Evolutionary conservation across 495 filamentous ascomycete genomes (phyloP).

Genomic region (Aspergillus ellipticus): DNA sequence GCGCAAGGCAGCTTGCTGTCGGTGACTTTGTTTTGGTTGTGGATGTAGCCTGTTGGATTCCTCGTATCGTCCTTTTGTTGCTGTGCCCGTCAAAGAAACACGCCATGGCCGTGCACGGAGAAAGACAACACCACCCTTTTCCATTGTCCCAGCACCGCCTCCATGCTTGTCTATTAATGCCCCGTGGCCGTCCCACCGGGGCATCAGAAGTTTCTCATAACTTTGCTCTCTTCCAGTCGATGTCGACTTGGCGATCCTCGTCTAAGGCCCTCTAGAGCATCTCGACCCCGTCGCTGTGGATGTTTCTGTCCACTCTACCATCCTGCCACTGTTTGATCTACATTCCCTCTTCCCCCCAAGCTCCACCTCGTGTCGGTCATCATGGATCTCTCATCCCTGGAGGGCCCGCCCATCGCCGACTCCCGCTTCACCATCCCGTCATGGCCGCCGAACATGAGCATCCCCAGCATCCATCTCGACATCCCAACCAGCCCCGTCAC

Average conservation of each 20-base stretch:
- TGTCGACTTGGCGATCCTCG: not conserved
- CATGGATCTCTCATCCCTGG: conserved; percentile 39
- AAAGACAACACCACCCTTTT: not conserved
- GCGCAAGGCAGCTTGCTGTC: not conserved
- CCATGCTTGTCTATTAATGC: not conserved
- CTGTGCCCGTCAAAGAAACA: not conserved
- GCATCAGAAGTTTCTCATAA: not conserved
- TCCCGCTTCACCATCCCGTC: conserved; percentile 7
- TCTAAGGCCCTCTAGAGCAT: not conserved
- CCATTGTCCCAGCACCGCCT: not conserved
- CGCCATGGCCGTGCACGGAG: not conserved
- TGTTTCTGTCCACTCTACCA: not conserved
- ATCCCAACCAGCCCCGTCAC: conserved; percentile 6
- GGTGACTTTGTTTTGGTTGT: not conserved
- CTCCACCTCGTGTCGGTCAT: not conserved
- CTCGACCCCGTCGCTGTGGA: not conserved
- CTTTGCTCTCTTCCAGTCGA: not conserved
- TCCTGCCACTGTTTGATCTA: not conserved
- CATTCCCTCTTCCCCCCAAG: not conserved
- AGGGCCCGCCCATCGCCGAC: conserved; percentile 33
- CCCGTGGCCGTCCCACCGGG: not conserved
- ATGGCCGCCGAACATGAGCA: not conserved
- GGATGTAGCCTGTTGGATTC: not conserved
- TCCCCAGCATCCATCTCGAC: conserved; percentile 13
- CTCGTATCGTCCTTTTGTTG: not conserved